Base-by-base conservation (phyloP, 164 flowering plant species). In the Aristolochia fimbriata region DNA sequence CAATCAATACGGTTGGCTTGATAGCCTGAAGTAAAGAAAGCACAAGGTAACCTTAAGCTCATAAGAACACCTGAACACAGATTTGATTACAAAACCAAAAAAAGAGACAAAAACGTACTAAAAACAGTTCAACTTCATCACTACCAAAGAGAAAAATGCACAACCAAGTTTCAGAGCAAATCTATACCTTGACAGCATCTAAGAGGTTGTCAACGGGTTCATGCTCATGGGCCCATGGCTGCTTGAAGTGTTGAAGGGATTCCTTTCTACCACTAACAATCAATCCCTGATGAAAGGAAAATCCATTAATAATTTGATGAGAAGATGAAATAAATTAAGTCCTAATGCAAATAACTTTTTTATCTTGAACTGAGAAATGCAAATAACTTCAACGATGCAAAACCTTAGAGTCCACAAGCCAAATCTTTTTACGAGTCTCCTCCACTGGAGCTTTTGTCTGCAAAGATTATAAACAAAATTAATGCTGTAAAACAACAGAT, bases 181-280 rank as follows among this genome's bases (percentile, higher is more conserved):
- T 52, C 54, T 69, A 46, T 55, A 85, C 98, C 73, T 93, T 84
- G 55, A 93, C 83, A 71, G 95, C 98, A 65, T 88, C 83, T 43
- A 83, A 55, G 51, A 93, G 85, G 22, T 73, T 73, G 45, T 65
- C 79, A 30, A 86, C 71, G 7, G 97, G 97, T 67, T 88, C 87
- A 64, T 86, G 98, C 12, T 90, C 97, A 74, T 93, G 98, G 58
- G 97, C 97, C 98, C 98, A 93, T 9, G 96, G 96, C 76, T 80
- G 78, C 81, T 93, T 93, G 74, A 93, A 93, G 76, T 90, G 92
- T 71, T 87, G 96, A 45, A 93, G 90, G 15, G 96, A 81, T 46
- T 84, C 95, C 71, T 62, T 68, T 15, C 97, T 82, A 3, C 92
- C 83, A 57, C 78, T 77, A 47, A 93, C 97, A 66, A 93, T 93